Evolutionary conservation across 768 basidiomycete genomes (phyloP).

Genomic region (Lactarius indigo): DNA sequence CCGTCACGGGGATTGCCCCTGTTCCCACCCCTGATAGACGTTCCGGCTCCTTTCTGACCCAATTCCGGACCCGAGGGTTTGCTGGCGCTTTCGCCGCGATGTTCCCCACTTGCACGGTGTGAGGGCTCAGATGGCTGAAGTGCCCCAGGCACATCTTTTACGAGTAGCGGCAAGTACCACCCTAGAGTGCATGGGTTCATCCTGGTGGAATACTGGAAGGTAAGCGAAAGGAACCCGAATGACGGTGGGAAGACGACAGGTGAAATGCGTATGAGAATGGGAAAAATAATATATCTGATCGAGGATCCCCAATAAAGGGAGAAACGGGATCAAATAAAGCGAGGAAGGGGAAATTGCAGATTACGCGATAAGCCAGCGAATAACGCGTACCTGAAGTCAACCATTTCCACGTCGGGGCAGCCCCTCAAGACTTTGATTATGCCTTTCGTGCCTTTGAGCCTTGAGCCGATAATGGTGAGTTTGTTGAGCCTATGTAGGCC

Average conservation of each 20-base stretch:
- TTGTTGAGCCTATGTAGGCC: conserved; percentile 76
- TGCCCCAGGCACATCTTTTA: conserved; percentile 63
- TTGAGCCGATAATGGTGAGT: conserved; percentile 80
- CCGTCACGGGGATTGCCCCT: conserved; percentile 19
- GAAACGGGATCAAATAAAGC: conserved; percentile 14
- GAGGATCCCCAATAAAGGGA: not conserved
- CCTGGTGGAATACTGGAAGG: conserved; percentile 33
- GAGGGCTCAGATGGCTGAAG: conserved; percentile 54
- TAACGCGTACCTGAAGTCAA: conserved; percentile 77
- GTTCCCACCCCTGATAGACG: conserved; percentile 33
- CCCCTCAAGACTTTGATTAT: conserved; percentile 68
- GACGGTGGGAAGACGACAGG: not conserved
- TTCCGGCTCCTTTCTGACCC: conserved; percentile 30
- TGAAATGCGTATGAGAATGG: not conserved
- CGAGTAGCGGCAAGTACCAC: conserved; percentile 89
- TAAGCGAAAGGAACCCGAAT: conserved; percentile 10
- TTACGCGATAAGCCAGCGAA: conserved; percentile 24
- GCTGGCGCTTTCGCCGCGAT: conserved; percentile 26
- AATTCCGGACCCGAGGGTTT: conserved; percentile 27
- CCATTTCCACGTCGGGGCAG: conserved; percentile 79
- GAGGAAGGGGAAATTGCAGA: conserved; percentile 10
- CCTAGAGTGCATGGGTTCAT: conserved; percentile 98
- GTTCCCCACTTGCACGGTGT: conserved; percentile 22
- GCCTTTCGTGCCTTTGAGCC: conserved; percentile 69
- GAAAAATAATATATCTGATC: conserved; percentile 8